phyloP scores from a whole-genome alignment of 2,329 filamentous ascomycete species.

The Grosmannia huntii region DNA sequence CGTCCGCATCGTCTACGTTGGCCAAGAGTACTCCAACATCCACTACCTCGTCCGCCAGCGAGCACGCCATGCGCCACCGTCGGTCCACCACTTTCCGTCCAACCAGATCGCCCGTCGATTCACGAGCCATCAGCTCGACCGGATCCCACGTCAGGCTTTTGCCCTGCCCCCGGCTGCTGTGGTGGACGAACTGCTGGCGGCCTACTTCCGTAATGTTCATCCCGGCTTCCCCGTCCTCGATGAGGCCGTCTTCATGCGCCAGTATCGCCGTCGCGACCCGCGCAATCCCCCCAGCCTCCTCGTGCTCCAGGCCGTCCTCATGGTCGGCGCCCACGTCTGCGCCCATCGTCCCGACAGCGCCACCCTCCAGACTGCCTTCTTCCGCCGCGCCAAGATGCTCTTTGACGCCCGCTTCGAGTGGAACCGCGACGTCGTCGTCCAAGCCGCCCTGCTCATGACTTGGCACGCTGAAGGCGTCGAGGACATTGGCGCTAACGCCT shows the following conservation, averaged over 20 bases:
- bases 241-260: slow-evolving; percentile 67
- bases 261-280: slow-evolving; percentile 54
- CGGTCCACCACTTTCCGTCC: slow-evolving; percentile 19
- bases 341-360: slow-evolving; percentile 21
- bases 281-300: slow-evolving; percentile 73
- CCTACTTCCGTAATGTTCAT: slow-evolving; percentile 78
- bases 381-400: slow-evolving; percentile 37
- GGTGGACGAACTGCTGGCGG: slow-evolving; percentile 34
- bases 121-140: slow-evolving; percentile 27
- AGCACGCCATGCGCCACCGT: slow-evolving; percentile 13
- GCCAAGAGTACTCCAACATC: slow-evolving; percentile 42
- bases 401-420: slow-evolving; percentile 40
- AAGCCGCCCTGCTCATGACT: slow-evolving; percentile 39
- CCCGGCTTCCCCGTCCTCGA: slow-evolving; percentile 86
- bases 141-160: slow-evolving; percentile 33
- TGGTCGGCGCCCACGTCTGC: slow-evolving; percentile 38
- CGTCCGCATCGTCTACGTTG: slow-evolving; percentile 34
- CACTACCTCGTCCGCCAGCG: slow-evolving; percentile 41
- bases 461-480: slow-evolving; percentile 44
- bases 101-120: slow-evolving; percentile 24
- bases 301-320: slow-evolving; percentile 76
- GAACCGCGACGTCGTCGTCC: slow-evolving; percentile 39
- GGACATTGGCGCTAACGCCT: slow-evolving; percentile 39
- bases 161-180: slow-evolving; percentile 33
- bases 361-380: slow-evolving; percentile 33